Conservation (phyloP, 352 stramenopile genomes). For the Elongisporangium undulatum region DNA sequence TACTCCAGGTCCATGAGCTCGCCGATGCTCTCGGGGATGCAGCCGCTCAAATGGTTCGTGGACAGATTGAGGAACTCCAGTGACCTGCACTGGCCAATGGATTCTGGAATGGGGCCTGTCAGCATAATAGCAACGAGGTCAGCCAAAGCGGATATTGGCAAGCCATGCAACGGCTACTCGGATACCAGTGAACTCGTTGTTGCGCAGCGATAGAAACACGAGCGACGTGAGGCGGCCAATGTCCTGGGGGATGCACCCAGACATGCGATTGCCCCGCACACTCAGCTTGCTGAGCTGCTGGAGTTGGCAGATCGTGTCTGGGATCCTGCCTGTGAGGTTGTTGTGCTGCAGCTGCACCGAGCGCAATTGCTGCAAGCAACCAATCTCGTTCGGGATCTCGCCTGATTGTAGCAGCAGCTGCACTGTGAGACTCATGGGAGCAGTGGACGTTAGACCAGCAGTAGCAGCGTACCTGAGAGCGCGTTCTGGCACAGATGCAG, state of each 20-base stretch:
- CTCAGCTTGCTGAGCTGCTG: conserved; percentile 63
- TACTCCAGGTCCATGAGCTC: conserved; percentile 77
- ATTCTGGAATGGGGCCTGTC: conserved; percentile 51
- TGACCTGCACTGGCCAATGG: conserved; percentile 62
- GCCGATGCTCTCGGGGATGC: conserved; percentile 64
- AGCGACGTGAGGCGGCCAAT: conserved; percentile 68
- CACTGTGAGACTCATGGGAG: background rate
- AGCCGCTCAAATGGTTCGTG: conserved; percentile 71
- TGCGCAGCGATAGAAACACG: conserved; percentile 81
- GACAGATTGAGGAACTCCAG: conserved; percentile 86
- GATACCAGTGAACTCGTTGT: conserved; percentile 63
- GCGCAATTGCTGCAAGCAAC: conserved; percentile 49
- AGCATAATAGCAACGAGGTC: background rate
- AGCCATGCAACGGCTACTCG: background rate
- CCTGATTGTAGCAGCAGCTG: conserved; percentile 10
- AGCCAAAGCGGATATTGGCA: background rate
- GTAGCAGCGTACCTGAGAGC: conserved; percentile 29
- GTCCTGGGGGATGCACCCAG: conserved; percentile 45
- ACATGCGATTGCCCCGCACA: conserved; percentile 75
- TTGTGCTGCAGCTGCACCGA: conserved; percentile 84
- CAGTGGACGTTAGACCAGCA: background rate
- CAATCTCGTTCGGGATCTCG: conserved; percentile 43
- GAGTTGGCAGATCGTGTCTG: conserved; percentile 46
- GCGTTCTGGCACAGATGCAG: conserved; percentile 80
- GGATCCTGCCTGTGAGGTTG: conserved; percentile 57